Conservation (phyloP, 2,329 filamentous ascomycete species). For the Amauroascus niger region DNA sequence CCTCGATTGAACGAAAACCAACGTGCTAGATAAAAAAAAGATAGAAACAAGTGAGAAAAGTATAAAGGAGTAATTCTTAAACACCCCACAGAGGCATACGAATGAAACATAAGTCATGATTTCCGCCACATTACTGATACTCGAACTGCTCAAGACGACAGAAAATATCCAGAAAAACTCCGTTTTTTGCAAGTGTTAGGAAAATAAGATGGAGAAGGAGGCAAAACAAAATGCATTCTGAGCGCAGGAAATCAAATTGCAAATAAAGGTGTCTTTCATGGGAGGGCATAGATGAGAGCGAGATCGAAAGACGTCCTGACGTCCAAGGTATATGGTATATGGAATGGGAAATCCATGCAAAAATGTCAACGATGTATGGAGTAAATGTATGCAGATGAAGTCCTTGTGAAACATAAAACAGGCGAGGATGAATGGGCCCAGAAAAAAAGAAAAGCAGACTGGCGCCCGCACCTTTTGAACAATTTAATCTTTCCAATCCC, state of each 20-base stretch:
- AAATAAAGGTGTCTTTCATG: neutral
- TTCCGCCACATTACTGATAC: neutral
- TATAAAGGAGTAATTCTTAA: neutral
- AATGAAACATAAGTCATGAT: neutral
- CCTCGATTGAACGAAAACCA: neutral
- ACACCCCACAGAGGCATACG: neutral
- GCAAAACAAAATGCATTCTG: neutral
- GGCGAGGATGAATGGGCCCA: neutral
- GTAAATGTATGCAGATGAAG: neutral
- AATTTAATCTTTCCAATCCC: slow-evolving; percentile 75
- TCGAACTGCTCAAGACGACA: neutral
- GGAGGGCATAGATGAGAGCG: neutral
- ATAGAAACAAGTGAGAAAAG: neutral
- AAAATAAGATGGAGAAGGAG: neutral
- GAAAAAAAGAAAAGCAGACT: neutral
- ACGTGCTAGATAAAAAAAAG: neutral
- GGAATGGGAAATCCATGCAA: neutral
- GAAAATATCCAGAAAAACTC: neutral
- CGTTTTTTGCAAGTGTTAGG: slow-evolving; percentile 2
- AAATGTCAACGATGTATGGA: neutral
- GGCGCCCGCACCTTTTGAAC: neutral
- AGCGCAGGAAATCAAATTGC: neutral
- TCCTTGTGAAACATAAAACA: neutral
- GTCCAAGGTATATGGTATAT: neutral
- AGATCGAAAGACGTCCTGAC: slow-evolving; percentile 3